A percentile compares a stretch with the other conserved stretches of the same genome.
phyloP scores from a whole-genome alignment of 169 alveolate genomes.

The Ichthyophthirius multifiliis region DNA sequence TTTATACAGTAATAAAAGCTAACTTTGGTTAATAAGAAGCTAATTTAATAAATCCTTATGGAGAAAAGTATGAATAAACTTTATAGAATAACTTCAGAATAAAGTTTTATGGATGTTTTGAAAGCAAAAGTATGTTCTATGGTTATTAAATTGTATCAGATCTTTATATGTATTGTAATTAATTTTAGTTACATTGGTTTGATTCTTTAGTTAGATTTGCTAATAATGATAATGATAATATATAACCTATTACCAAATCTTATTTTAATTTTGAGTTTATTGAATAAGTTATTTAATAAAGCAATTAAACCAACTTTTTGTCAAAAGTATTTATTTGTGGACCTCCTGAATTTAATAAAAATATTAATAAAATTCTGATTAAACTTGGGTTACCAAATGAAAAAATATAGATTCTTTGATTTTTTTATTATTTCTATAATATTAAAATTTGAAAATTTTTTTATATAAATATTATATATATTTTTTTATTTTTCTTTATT shows the following conservation, averaged over 20 bases:
- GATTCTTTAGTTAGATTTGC: not conserved
- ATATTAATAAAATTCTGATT: not conserved
- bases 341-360: not conserved
- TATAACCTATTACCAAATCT: not conserved
- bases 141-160: constrained; percentile 4
- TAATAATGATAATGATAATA: not conserved
- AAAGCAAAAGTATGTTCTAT: not conserved
- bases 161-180: not conserved
- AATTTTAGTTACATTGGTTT: not conserved
- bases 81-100: not conserved
- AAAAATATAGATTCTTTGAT: too few relatives aligned
- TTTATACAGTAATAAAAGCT: not conserved
- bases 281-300: too few relatives aligned
- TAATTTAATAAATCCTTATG: not conserved
- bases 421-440: too few relatives aligned
- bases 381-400: too few relatives aligned
- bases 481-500: too few relatives aligned
- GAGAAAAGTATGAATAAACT: not conserved
- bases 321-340: constrained; percentile 9
- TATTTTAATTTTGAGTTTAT: not conserved
- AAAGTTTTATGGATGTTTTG: not conserved
- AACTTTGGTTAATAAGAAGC: not conserved
- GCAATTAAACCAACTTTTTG: not conserved
- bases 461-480: too few relatives aligned
- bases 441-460: too few relatives aligned